Evolutionary conservation across 1,284 basidiomycete species (phyloP).

Genomic region (Papiliotrema flavescens): DNA sequence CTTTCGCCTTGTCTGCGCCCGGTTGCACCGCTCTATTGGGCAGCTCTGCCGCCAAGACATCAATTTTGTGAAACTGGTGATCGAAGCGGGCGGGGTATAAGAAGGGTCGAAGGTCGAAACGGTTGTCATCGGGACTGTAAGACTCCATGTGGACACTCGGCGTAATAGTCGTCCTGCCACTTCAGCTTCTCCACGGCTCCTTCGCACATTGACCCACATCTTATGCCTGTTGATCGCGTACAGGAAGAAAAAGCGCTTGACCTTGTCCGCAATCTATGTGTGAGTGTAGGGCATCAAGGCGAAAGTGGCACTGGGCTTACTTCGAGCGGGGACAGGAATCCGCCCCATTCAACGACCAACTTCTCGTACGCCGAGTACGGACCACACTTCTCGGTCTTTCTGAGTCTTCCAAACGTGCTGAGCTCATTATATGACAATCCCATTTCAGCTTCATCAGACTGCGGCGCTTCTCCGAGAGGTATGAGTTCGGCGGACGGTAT

Average conservation of each 20-base stretch:
- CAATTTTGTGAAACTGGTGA: conserved; percentile 95
- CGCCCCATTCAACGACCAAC: conserved; percentile 87
- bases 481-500: conserved; percentile 94
- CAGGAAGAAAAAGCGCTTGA: conserved; percentile 96
- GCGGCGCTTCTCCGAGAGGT: conserved; percentile 82
- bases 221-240: conserved; percentile 96
- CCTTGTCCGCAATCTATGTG: conserved; percentile 86
- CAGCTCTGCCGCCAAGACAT: conserved; percentile 68
- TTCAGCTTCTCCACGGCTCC: neutral
- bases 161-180: conserved; percentile 74
- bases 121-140: conserved; percentile 94
- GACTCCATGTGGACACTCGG: conserved; percentile 96
- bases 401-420: conserved; percentile 83
- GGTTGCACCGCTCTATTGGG: conserved; percentile 63
- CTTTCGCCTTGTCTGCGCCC: conserved; percentile 49
- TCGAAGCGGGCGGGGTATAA: conserved; percentile 90
- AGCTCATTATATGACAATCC: conserved; percentile 99
- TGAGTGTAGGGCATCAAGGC: neutral
- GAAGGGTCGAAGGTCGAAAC: conserved; percentile 97
- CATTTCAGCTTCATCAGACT: conserved; percentile 96
- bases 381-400: conserved; percentile 95
- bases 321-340: conserved; percentile 66
- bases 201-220: conserved; percentile 58
- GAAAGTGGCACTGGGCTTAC: conserved; percentile 49
- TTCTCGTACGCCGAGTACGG: conserved; percentile 97